These are phyloP conservation scores for Schwanniomyces pseudopolymorphus DNA, from an alignment of 805 yeast species.

Conservation along the genomic window DNA sequence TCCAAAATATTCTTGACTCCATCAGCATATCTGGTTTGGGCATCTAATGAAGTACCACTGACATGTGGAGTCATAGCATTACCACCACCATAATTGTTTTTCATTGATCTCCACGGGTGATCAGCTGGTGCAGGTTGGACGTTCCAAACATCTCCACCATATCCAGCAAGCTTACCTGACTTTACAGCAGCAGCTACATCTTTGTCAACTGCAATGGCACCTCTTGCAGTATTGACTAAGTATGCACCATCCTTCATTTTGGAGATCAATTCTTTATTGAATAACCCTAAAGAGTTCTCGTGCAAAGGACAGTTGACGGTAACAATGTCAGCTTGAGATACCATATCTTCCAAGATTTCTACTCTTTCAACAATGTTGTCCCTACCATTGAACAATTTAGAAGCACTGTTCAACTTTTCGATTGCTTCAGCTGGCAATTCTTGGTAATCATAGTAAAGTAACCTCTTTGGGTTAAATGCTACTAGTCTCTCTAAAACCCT, in stretches of 20 bases:
- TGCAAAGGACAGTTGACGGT: slow-evolving; percentile 79
- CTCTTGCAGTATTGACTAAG: slow-evolving; percentile 78
- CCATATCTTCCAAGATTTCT: slow-evolving; percentile 61
- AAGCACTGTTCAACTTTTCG: slow-evolving; percentile 35
- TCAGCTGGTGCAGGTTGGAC: slow-evolving; percentile 80
- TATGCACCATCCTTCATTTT: slow-evolving; percentile 74
- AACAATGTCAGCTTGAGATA: slow-evolving; percentile 66
- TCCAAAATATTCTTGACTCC: slow-evolving; percentile 68
- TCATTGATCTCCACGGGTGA: slow-evolving; percentile 76
- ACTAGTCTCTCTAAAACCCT: slow-evolving; percentile 68
- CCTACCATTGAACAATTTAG: slow-evolving; percentile 43
- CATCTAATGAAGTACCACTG: slow-evolving; percentile 78
- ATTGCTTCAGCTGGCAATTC: slow-evolving; percentile 54
- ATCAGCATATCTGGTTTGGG: slow-evolving; percentile 69
- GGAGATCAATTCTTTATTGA: slow-evolving; percentile 63
- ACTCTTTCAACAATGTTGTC: slow-evolving; percentile 59
- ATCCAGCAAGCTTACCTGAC: slow-evolving; percentile 70
- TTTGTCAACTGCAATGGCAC: slow-evolving; percentile 71
- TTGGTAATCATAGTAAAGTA: slow-evolving; percentile 75
- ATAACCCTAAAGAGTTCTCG: slow-evolving; percentile 62
- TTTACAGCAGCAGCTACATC: slow-evolving; percentile 74
- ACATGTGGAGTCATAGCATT: slow-evolving; percentile 86
- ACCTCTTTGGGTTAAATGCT: slow-evolving; percentile 72
- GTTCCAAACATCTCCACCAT: slow-evolving; percentile 85
- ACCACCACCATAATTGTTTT: slow-evolving; percentile 66